Evolutionary conservation across 2,329 filamentous ascomycete genomes (phyloP), one percentile per base, ranked within the genome.

Genomic region (Aschersonia sp.): DNA sequence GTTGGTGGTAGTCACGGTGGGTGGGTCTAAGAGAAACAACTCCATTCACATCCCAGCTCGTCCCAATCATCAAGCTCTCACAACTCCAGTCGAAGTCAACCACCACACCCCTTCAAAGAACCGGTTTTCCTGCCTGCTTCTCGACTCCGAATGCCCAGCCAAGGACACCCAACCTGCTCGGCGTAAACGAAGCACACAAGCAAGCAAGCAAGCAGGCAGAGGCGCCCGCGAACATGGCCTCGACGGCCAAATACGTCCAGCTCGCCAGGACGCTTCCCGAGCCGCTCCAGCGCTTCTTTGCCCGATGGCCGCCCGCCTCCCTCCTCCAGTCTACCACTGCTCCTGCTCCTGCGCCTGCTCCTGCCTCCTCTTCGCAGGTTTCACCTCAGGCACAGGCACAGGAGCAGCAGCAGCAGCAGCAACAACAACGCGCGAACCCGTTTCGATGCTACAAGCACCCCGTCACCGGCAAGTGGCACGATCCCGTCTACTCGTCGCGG

Each of bases 221-320:
- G 22, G 22, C 22, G 22, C 40, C 9, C n/a, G 42, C 6, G 30
- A 56, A 47, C 41, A 66, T 68, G 65, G 59, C 64, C 32, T 61
- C 64, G 47, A 42, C 64, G 47, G 53, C 65, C 49, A 55, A 66
- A 45, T 68, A 70, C 54, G 62, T 79, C 53, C 68, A 72, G 57
- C 72, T 87, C 49, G 84, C 84, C 51, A 78, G 81, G 66, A 71
- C 76, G 54, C 79, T 97, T 41, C 92, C 88, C 7, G 71, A 77
- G 47, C 83, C 83, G 41, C 77, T 98, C 43, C 77, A 84, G 60
- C 80, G 81, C 58, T 95, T 98, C 76, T 84, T 98, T 66, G 83
- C 84, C 49, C 84, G 85, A 54, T 95, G 90, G 65, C 92, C 92
- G 41, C 88, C 90, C 44, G 75, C 69, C 46, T 65, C 75, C 55